Evolutionary conservation across 2,329 filamentous ascomycete species (phyloP), one percentile per base, ranked within the genome.

Genomic region (Paecilomyces formosus): DNA sequence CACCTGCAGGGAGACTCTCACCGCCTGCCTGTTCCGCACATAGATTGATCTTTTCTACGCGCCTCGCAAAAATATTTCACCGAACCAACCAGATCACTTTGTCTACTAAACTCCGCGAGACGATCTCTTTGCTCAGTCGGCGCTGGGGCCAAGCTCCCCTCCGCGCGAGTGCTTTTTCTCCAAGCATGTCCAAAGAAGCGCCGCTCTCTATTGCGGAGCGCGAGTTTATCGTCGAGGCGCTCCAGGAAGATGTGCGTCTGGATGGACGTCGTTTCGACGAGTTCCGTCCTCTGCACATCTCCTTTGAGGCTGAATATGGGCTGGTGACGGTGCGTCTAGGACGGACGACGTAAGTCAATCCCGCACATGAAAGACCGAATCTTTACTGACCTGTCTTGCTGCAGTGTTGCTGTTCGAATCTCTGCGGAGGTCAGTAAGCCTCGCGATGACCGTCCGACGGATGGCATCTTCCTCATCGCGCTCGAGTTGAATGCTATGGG

Each of bases 401-500:
- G 11, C 65, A 95, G 92, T 68, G 85, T 97, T 59, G 79, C 95
- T 61, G 91, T 88, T 58, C 89, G 90, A 62, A 88, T 96, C 60
- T 93, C 92, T 2, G 89, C 92, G 62, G 90, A 96, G 77, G 89
- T 97, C 61, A 89, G 89, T 11, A 86, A 89, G 45, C 93, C 94
- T 51, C 90, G 88, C 70, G 76, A 88, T 56, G 93, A 97, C 76
- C 88, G 93, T 63, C 93, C 92, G 60, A 96, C 96, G 71, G 94
- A 97, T 73, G 94, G 94, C 72, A 84, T 96, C 74, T 97, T 97
- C 79, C 92, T 87, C 66, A 97, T 97, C 71, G 84, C 87, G 57
- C 89, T 92, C 57, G 94, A 97, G 73, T 85, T 99, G 67, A 91
- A 89, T 62, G 91, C 93, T 54, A 95, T 97, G 87, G 88, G 90